phyloP scores from a whole-genome alignment of 139 green algal genomes.

The Chlorella sp. region DNA sequence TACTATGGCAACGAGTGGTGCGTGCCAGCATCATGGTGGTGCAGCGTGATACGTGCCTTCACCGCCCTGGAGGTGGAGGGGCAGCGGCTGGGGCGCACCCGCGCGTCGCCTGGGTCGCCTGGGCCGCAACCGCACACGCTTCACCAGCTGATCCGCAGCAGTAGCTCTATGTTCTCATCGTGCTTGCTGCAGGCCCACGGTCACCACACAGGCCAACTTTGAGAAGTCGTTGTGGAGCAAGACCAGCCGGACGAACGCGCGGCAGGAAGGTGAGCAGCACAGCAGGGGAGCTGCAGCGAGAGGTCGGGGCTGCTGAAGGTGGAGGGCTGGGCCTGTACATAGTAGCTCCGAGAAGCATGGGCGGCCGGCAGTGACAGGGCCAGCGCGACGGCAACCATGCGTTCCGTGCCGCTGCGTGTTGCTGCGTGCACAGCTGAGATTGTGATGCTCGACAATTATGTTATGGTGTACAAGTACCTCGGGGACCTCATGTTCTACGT shows the following conservation, averaged over 20 bases:
- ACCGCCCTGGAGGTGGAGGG: neutral
- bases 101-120: too few species aligned
- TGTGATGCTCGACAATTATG: constrained; percentile 91
- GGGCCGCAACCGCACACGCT: too few species aligned
- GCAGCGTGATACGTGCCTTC: neutral
- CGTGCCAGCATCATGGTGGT: neutral
- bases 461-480: constrained; percentile 95
- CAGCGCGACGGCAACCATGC: neutral
- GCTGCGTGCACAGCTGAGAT: constrained; percentile 79
- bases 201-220: constrained; percentile 78
- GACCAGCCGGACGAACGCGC: constrained; percentile 84
- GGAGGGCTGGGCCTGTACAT: too few species aligned
- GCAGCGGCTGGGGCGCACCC: too few species aligned
- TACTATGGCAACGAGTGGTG: constrained; percentile 92
- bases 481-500: constrained; percentile 97
- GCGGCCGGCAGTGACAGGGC: neutral
- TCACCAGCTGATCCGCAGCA: too few species aligned
- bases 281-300: too few species aligned
- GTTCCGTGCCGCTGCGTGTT: neutral
- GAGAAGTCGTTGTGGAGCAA: constrained; percentile 94
- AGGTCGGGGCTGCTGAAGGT: too few species aligned
- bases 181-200: constrained; percentile 64
- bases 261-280: constrained; percentile 82
- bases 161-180: too few species aligned
- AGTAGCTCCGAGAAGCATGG: too few species aligned